Evolutionary conservation across 148 eudicot genomes (phyloP), one percentile per base, ranked within the genome.

Genomic region (Rhododendron kiyosumense): DNA sequence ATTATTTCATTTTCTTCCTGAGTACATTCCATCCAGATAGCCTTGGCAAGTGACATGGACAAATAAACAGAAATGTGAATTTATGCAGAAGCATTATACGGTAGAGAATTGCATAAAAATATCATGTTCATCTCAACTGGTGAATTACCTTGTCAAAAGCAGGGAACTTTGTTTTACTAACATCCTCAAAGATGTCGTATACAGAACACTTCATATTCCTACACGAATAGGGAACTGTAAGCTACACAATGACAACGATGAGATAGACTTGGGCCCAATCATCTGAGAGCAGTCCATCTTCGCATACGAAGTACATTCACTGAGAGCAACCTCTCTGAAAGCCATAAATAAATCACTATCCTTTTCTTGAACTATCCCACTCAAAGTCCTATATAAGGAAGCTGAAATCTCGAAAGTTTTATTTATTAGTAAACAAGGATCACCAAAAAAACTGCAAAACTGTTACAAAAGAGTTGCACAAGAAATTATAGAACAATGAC

Each of bases 11-110:
- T 89, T 86, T 78, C 83, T 82, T 86, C 92, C 88, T 97, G 99
- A 79, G 91, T 94, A 84, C 98, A 97, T 83, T 97, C 98, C 91
- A 86, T 86, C 98, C 99, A 95, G 81, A 90, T 85, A 80, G 99
- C 95, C 99, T 97, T 92, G 78, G 88, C 84, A 83, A 46, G 69
- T 82, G 78, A 86, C 77, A 74, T 81, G 81, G 18, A n/a, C 46
- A 80, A 73, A 71, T 32, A 81, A 87, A 84, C 71, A 86, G 83
- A 51, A 51, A 59, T 67, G 52, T 49, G 77, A 80, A 74, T 32
- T 36, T 45, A 8, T 32, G 84, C 30, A 87, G 65, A 45, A 59
- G 77, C 65, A 67, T 71, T 43, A 82, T 51, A 34, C 51, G 52
- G 59, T 32, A 48, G 24, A 81, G 59, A 81, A 84, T 17, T 6